These are phyloP conservation scores for Quercus gilva DNA, from an alignment of 306 rosid genomes.

Conservation along the genomic window DNA sequence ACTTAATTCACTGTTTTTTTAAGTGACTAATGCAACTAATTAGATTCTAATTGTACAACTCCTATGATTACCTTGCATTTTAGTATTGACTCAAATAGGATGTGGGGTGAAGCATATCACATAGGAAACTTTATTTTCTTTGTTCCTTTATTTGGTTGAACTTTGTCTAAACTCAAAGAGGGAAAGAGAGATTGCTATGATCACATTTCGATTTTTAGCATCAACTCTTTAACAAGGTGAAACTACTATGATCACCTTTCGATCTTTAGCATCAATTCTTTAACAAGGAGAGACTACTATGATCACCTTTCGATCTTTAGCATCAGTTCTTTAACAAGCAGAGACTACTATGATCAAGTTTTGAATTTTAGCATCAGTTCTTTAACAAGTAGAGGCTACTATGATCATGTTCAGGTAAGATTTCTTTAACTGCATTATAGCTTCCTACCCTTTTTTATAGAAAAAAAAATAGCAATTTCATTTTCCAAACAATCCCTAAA, in stretches of 20 bases:
- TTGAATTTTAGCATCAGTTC: too few relatives aligned
- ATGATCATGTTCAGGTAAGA: conserved; percentile 9
- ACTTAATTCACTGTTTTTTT: conserved; percentile 16
- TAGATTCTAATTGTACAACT: conserved; percentile 31
- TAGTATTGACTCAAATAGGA: background rate
- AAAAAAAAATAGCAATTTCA: too few relatives aligned
- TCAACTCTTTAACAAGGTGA: too few relatives aligned
- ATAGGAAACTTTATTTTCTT: background rate
- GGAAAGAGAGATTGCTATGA: background rate
- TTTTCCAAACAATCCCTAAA: conserved; percentile 16
- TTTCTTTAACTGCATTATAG: background rate
- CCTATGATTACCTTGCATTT: conserved; percentile 30
- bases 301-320: too few relatives aligned
- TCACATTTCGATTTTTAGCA: too few relatives aligned
- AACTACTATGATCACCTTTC: too few relatives aligned
- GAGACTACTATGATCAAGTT: background rate
- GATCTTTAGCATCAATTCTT: too few relatives aligned
- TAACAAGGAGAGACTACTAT: too few relatives aligned
- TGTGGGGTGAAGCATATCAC: conserved; percentile 18
- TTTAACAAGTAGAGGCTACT: too few relatives aligned
- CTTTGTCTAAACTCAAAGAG: background rate
- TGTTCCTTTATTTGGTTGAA: background rate
- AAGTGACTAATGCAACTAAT: conserved; percentile 13
- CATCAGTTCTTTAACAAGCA: too few relatives aligned
- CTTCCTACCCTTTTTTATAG: too few relatives aligned